phyloP scores from a whole-genome alignment of 345 rosid genomes.

The Eucalyptus shirleyi region DNA sequence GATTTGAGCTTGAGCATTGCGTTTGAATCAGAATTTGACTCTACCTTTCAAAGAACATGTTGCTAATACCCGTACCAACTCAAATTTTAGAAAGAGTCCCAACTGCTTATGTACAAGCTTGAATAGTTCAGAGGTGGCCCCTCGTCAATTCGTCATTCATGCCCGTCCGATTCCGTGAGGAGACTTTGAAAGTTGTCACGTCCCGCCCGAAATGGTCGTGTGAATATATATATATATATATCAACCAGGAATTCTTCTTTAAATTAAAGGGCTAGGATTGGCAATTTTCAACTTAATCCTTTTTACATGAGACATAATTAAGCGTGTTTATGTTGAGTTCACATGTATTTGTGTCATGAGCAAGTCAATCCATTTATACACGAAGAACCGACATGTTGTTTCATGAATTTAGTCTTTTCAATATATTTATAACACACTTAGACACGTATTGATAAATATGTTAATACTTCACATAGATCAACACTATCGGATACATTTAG shows the following conservation, averaged over 20 bases:
- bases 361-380: too few relatives aligned
- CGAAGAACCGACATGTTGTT: accelerated
- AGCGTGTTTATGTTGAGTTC: neutral
- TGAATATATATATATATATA: neutral
- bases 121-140: neutral
- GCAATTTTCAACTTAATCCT: neutral
- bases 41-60: neutral
- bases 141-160: too few relatives aligned
- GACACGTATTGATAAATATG: too few relatives aligned
- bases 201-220: neutral
- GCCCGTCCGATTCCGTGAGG: neutral
- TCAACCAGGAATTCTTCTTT: neutral
- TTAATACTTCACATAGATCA: too few relatives aligned
- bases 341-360: too few relatives aligned
- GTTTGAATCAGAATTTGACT: neutral
- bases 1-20: neutral
- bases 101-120: neutral
- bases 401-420: too few relatives aligned
- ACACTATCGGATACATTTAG: too few relatives aligned
- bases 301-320: too few relatives aligned
- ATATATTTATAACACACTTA: too few relatives aligned
- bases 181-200: neutral
- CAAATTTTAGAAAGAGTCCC: neutral
- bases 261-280: neutral
- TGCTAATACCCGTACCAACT: neutral